phyloP scores from a whole-genome alignment of 345 rosid genomes.

The Arabis alpina region DNA sequence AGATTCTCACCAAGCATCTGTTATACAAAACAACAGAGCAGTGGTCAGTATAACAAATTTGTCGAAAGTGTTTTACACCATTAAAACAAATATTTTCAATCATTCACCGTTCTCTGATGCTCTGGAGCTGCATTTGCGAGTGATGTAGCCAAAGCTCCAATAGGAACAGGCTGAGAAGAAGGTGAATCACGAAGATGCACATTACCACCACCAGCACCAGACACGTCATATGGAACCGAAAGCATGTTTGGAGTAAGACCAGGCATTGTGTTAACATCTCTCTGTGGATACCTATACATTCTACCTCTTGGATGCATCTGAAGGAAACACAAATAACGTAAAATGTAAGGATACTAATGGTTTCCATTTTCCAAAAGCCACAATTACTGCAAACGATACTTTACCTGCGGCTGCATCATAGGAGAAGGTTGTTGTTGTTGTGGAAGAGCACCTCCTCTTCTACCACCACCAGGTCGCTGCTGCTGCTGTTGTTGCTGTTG shows the following conservation, averaged over 20 bases:
- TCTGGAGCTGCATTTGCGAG: slow-evolving; percentile 91
- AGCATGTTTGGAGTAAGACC: slow-evolving; percentile 80
- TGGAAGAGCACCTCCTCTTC: slow-evolving; percentile 51
- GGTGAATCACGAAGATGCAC: slow-evolving; percentile 67
- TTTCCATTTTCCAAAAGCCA: slow-evolving; percentile 1
- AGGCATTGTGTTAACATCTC: slow-evolving; percentile 64
- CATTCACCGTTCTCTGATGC: slow-evolving; percentile 81
- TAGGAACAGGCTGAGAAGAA: slow-evolving; percentile 70
- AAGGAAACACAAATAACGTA: neutral
- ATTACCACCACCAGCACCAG: slow-evolving; percentile 58
- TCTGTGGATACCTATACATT: slow-evolving; percentile 68
- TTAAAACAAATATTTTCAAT: neutral
- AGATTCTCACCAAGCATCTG: slow-evolving; percentile 69
- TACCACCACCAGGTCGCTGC: slow-evolving; percentile 51
- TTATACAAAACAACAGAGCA: neutral
- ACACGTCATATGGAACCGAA: slow-evolving; percentile 71
- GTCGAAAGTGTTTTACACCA: neutral
- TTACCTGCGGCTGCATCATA: slow-evolving; percentile 88
- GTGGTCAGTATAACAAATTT: neutral
- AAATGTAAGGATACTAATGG: slow-evolving; percentile 8
- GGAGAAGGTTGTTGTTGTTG: slow-evolving; percentile 51
- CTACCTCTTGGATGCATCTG: slow-evolving; percentile 87
- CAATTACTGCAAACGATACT: neutral
- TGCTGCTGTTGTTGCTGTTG: slow-evolving; percentile 86
- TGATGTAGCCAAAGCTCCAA: slow-evolving; percentile 81